A percentile compares a stretch with the other conserved stretches of the same genome.
Evolutionary conservation across 2,329 filamentous ascomycete genomes (phyloP).

Genomic region (Apiospora sp.): DNA sequence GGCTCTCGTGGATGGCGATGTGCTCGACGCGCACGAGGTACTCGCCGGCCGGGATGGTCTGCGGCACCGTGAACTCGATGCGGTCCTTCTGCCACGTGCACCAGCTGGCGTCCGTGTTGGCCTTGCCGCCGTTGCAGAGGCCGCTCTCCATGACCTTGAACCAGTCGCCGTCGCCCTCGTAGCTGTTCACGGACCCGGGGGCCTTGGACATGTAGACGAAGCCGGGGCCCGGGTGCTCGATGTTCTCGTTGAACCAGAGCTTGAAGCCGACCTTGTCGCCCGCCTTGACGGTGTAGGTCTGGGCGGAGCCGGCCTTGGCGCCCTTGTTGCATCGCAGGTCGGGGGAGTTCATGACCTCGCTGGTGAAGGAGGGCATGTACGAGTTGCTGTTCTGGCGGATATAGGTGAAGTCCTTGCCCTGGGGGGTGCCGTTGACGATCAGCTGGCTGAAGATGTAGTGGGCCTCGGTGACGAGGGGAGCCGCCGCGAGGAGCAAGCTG

Average conservation of each 20-base stretch:
- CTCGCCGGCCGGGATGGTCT: conserved; percentile 45
- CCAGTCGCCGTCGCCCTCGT: conserved; percentile 36
- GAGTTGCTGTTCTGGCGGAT: conserved; percentile 54
- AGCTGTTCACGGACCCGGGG: conserved; percentile 8
- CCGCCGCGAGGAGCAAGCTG: conserved; percentile 15
- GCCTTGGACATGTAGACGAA: conserved; percentile 54
- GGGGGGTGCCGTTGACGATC: conserved; percentile 47
- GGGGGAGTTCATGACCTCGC: conserved; percentile 44
- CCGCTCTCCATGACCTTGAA: conserved; percentile 42
- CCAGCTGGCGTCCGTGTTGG: conserved; percentile 28
- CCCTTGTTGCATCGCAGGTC: conserved; percentile 54
- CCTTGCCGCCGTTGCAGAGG: conserved; percentile 33
- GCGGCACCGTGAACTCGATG: conserved; percentile 43
- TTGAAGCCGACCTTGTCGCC: conserved; percentile 59
- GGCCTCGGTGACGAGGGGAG: conserved; percentile 14
- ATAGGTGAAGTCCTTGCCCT: conserved; percentile 54
- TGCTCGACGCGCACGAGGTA: conserved; percentile 53
- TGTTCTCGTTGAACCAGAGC: conserved; percentile 57
- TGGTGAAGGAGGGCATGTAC: conserved; percentile 46
- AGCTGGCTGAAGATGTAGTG: conserved; percentile 28
- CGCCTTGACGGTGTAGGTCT: conserved; percentile 54
- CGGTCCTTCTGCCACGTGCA: conserved; percentile 32
- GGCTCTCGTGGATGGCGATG: conserved; percentile 52
- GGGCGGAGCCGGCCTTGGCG: conserved; percentile 46
- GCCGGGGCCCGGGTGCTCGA: conserved; percentile 54